Evolutionary conservation across 768 basidiomycete species (phyloP).

Genomic region (Panaeolus cyanescens): DNA sequence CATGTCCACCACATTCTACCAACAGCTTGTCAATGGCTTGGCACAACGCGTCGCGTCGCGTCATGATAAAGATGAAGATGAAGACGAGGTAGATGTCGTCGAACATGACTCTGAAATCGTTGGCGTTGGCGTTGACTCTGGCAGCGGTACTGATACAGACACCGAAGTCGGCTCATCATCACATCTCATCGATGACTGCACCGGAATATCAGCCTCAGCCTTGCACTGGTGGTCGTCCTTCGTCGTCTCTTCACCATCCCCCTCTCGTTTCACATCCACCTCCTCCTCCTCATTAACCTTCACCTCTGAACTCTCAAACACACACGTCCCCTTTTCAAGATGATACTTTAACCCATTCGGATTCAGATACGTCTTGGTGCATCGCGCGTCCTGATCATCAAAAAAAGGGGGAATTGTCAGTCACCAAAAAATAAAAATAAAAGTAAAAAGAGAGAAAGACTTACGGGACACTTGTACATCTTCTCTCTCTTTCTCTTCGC

Average conservation of each 20-base stretch:
- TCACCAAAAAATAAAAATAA: background rate
- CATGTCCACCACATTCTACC: no score
- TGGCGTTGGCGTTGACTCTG: no score
- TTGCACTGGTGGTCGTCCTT: no score
- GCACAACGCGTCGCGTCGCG: no score
- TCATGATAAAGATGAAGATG: no score
- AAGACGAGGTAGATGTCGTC: no score
- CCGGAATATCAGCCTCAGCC: no score
- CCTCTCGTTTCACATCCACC: background rate
- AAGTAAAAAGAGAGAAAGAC: conserved; percentile 21
- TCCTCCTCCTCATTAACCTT: background rate
- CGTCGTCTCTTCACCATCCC: background rate
- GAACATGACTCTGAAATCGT: no score
- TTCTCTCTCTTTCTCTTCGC: conserved; percentile 38
- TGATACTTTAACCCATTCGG: conserved; percentile 72
- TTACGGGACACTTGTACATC: conserved; percentile 50
- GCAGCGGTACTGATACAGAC: no score
- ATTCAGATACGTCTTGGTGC: conserved; percentile 66
- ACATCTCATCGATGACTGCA: no score
- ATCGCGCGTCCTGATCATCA: conserved; percentile 51
- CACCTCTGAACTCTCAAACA: conserved; percentile 28
- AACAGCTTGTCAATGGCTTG: no score
- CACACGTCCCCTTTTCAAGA: conserved; percentile 66
- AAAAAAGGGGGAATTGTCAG: conserved; percentile 4
- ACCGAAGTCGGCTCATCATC: no score